phyloP scores from a whole-genome alignment of 331 rosid genomes.

The Arachis monticola region DNA sequence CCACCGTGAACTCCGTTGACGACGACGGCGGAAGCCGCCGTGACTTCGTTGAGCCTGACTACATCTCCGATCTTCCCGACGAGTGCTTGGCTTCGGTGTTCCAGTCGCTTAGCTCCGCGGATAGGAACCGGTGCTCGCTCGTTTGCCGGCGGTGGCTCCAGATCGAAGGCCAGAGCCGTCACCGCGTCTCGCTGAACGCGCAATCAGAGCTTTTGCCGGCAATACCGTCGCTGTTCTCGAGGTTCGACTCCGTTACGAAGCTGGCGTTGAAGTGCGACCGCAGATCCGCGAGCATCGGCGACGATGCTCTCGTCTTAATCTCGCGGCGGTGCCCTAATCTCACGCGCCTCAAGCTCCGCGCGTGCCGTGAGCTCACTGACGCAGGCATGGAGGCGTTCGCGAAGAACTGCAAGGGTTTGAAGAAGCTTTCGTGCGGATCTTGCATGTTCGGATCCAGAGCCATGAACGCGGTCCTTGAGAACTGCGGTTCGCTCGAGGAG shows the following conservation, averaged over 20 bases:
- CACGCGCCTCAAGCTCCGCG: constrained; percentile 94
- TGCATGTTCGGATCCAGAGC: constrained; percentile 91
- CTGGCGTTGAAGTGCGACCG: constrained; percentile 95
- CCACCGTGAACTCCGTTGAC: not conserved
- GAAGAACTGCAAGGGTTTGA: constrained; percentile 83
- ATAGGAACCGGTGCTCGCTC: constrained; percentile 83
- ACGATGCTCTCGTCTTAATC: constrained; percentile 69
- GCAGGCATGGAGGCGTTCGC: constrained; percentile 79
- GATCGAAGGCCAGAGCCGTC: constrained; percentile 93
- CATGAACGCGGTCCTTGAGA: constrained; percentile 86
- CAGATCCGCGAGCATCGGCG: constrained; percentile 73
- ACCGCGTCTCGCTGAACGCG: constrained; percentile 86
- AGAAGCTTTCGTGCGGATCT: constrained; percentile 95
- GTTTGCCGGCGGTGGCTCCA: constrained; percentile 89
- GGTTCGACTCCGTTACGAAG: constrained; percentile 90
- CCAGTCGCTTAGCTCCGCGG: constrained; percentile 75
- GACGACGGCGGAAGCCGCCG: constrained; percentile 24
- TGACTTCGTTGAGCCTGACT: constrained; percentile 44
- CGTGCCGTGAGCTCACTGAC: constrained; percentile 83
- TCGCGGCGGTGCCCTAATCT: constrained; percentile 83
- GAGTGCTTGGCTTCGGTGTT: constrained; percentile 87
- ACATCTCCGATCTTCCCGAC: constrained; percentile 79
- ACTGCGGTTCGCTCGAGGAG: constrained; percentile 77
- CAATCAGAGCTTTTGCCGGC: constrained; percentile 56
- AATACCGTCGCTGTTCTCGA: constrained; percentile 67